These are phyloP conservation scores for Ricinus communis DNA, from an alignment of 345 rosid species.

Conservation along the genomic window DNA sequence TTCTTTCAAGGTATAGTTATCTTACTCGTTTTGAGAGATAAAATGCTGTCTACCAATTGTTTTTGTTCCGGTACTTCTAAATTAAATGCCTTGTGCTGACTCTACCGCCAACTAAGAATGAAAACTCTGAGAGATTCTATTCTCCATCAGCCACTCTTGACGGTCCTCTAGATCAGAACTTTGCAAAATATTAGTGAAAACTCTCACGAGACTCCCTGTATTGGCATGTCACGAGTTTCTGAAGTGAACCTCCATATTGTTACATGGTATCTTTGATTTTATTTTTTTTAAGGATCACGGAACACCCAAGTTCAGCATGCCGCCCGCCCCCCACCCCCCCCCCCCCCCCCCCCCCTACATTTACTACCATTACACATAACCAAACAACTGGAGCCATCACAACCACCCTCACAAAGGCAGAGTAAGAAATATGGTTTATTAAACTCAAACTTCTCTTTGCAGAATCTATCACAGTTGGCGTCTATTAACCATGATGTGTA, in stretches of 20 bases:
- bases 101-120: not conserved
- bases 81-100: not conserved
- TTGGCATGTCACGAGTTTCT: not conserved
- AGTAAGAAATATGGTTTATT: not conserved
- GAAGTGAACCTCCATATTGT: no score
- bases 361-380: not conserved
- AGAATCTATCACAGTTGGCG: slow-evolving; percentile 83
- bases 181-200: not conserved
- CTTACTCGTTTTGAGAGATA: not conserved
- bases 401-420: not conserved
- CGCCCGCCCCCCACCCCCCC: no score
- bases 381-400: not conserved
- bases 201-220: not conserved
- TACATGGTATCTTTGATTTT: no score
- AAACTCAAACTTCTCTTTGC: slow-evolving; percentile 19
- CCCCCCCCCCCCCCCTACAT: no score
- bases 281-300: no score
- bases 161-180: not conserved
- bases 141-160: not conserved
- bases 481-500: slow-evolving; percentile 73
- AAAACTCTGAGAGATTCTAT: not conserved
- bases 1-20: slow-evolving; percentile 71
- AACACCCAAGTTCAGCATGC: no score
- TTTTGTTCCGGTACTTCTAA: not conserved
- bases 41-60: not conserved